Base-by-base conservation (phyloP, 441 rosid genomes). In the Codiaeum variegatum region DNA sequence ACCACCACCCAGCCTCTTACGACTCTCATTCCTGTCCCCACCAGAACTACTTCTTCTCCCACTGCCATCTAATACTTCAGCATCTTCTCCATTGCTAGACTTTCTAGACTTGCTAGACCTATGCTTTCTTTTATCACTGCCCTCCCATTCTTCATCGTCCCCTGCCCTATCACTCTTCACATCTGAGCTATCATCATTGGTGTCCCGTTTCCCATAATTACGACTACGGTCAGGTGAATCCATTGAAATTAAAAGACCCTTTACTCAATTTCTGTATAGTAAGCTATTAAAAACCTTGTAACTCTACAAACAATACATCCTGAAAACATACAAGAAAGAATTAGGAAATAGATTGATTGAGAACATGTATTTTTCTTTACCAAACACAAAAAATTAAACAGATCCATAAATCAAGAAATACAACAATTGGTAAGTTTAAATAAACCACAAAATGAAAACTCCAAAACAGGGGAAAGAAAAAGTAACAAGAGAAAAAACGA, bases 171-270 rank as follows among this genome's bases (percentile, higher is more conserved):
- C 88, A 80, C 80, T 75, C 81, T 76, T 85, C 68, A 76, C 62
- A 67, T 84, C 93, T 5, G 72, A 59, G 73, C 78, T 77, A 75
- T 83, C 93, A 26, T 84, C 90, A 16, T 40, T 40, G 13, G 69
- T 73, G 19, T 85, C 93, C 47, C 84, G 81, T 77, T 84, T 87
- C 23, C 21, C 74, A 46, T 79, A 67, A 78, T 77, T 79, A 66
- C 85, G 86, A 78, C 83, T 66, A 47, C 76, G 86, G 73, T 87
- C 88, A 21, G 93, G 96, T 32, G 93, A 87, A 69, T 86, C 93
- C 96, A 88, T 88, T 55, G 36, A 51, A 56, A 38, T 21, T 29
- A 64, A 47, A 44, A 77, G 13, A n/a, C 52, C 69, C 70, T 69
- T 40, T 42, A 34, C 23, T 34, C 31, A 31, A 55, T 12, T 24